Evolutionary conservation across 345 rosid genomes (phyloP), one percentile per base, ranked within the genome.

Genomic region (Atalantia buxifolia): DNA sequence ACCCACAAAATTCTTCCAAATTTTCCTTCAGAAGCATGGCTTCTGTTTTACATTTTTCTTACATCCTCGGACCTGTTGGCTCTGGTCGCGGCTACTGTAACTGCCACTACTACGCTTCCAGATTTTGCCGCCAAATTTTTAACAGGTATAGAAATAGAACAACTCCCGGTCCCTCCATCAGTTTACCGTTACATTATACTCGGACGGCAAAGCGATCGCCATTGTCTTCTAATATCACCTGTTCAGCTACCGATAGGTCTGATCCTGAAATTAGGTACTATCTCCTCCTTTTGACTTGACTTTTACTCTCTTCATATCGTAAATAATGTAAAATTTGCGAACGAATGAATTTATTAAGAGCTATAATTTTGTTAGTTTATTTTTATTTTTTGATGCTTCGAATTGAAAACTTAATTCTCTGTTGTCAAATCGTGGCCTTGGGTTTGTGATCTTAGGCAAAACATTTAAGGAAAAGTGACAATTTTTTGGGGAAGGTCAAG

Each of bases 211-310:
- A 81, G 40, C 77, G 67, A 7, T 69, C 55, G 31, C 30, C 81
- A 75, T 63, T 77, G 4, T 60, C 60, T 66, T 75, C 84, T 66
- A 75, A 60, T 38, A 76, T 80, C 50, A 73, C 83, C 30, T 90
- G 93, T 79, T 90, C 85, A 55, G 92, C 94, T 31, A 76, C 91
- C 16, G 85, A 91, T 68, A 87, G 87, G 70, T 88, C 90, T 28
- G 79, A 90, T 30, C 74, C 91, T 65, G 93, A 93, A 63, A 82
- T 86, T 78, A 93, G 94, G 98, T 88, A 78, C 72, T 69, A 69
- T 38, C 70, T 53, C 64, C 66, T n/a, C 69, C 35, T 25, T 53
- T 53, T 18, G 57, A 18, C 57, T 53, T 18, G 7, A 53, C 21
- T 19, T 53, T 53, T 53, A 18, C 21, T 45, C n/a, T 18, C 57